Conservation (phyloP, 225 moss, liverwort and hornwort genomes). For the Ulota crispa region DNA sequence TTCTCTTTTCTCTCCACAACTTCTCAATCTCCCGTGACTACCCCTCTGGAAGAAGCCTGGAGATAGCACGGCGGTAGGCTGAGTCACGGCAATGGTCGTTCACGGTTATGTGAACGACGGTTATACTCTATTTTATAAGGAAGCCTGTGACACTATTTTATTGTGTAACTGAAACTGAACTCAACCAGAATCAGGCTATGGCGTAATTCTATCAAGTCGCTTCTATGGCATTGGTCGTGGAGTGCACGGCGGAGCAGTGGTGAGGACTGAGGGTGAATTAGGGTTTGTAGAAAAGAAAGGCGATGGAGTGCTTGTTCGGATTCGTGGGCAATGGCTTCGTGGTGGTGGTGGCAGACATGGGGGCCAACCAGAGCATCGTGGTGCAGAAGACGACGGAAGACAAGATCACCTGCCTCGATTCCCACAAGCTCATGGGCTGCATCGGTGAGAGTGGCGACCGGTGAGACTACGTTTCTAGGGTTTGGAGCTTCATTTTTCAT, state of each 20-base stretch:
- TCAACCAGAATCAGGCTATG: neutral
- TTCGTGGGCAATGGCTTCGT: constrained; percentile 49
- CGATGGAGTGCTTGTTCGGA: constrained; percentile 56
- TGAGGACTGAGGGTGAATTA: neutral
- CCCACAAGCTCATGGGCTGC: constrained; percentile 57
- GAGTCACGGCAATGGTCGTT: neutral
- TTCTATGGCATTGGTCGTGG: too few species aligned
- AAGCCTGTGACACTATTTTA: neutral
- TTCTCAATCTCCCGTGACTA: too few species aligned
- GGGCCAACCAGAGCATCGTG: constrained; percentile 47
- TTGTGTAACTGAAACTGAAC: neutral
- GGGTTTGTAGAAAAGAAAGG: neutral
- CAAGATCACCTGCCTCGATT: constrained; percentile 47
- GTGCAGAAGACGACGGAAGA: constrained; percentile 61
- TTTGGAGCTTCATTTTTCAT: too few species aligned
- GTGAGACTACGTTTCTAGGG: too few species aligned
- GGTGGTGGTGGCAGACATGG: constrained; percentile 45
- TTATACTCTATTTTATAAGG: too few species aligned
- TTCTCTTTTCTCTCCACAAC: too few species aligned
- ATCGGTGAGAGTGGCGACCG: constrained; percentile 45
- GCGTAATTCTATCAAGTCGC: too few species aligned
- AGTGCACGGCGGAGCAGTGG: neutral
- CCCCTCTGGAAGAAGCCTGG: too few species aligned
- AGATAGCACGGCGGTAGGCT: neutral
- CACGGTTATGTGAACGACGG: neutral